Percentiles rank a stretch among this genome's conserved stretches.
Conservation (phyloP, 106 monocot genomes). For the Apostasia ramifera region DNA sequence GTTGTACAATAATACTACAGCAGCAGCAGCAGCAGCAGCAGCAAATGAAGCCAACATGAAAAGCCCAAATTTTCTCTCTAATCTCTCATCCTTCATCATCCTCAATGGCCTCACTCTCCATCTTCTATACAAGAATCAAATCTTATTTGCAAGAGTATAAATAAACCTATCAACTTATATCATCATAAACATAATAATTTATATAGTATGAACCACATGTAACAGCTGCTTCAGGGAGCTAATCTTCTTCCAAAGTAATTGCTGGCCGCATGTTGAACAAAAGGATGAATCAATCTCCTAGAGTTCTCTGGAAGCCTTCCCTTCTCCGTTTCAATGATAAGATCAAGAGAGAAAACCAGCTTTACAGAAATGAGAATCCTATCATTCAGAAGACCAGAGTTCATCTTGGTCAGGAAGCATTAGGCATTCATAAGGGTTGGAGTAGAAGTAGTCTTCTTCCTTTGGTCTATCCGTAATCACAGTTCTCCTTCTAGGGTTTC, state of each 20-base stretch:
- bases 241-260: too few species aligned
- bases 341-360: not conserved
- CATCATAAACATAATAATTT: not conserved
- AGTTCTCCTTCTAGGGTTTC: constrained; percentile 39
- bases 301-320: too few species aligned
- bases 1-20: not conserved
- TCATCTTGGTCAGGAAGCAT: constrained; percentile 17
- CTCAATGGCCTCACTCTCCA: not conserved
- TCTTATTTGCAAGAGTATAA: constrained; percentile 4
- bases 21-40: not conserved
- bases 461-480: constrained; percentile 80
- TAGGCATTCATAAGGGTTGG: constrained; percentile 91
- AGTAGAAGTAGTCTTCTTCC: constrained; percentile 95
- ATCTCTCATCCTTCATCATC: not conserved
- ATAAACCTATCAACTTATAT: constrained; percentile 5
- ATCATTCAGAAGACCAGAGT: constrained; percentile 11
- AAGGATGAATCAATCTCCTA: too few species aligned
- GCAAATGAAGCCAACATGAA: too few species aligned
- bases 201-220: too few species aligned
- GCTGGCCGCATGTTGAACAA: too few species aligned
- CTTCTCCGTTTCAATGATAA: too few species aligned
- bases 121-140: constrained; percentile 10
- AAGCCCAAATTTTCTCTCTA: too few species aligned
- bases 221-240: too few species aligned
- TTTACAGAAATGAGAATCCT: not conserved